Evolutionary conservation across 2,329 filamentous ascomycete genomes (phyloP).

Genomic region (Fusarium robinianum): DNA sequence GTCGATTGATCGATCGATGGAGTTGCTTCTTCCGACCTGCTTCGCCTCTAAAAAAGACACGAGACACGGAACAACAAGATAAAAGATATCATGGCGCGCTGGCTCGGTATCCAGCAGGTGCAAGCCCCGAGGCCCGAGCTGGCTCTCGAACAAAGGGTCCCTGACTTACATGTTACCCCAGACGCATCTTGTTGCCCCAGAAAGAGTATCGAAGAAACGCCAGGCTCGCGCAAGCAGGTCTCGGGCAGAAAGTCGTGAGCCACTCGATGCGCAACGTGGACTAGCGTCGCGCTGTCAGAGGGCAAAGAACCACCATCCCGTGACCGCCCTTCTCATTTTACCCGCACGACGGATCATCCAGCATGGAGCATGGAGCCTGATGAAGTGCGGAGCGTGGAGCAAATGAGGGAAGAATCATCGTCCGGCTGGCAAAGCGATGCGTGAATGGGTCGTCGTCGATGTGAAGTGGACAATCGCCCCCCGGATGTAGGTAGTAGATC

Average conservation of each 20-base stretch:
- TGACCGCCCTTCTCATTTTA: conserved; percentile 8
- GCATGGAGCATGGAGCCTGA: conserved; percentile 16
- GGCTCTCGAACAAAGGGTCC: conserved; percentile 9
- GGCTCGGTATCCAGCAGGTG: background rate
- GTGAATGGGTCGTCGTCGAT: no score
- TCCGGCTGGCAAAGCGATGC: conserved; percentile 4
- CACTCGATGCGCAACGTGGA: conserved; percentile 37
- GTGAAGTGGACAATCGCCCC: no score
- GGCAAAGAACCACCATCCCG: conserved; percentile 3
- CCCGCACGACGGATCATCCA: conserved; percentile 21
- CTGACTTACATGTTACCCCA: conserved; percentile 30
- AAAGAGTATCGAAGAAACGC: conserved; percentile 4
- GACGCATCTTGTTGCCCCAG: conserved; percentile 26
- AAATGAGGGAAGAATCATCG: conserved; percentile 3
- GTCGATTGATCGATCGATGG: conserved; percentile 2
- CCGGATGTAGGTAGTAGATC: no score
- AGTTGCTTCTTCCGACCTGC: background rate
- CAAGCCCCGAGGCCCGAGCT: background rate
- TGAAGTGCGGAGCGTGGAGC: conserved; percentile 23
- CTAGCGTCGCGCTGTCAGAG: conserved; percentile 21
- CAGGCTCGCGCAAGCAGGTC: conserved; percentile 14
- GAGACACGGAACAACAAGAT: conserved; percentile 1
- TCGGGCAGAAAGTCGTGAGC: conserved; percentile 21
- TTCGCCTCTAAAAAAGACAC: conserved; percentile 2
- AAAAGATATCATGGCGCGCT: no score